A percentile compares a stretch with the other conserved stretches of the same genome.
These are phyloP conservation scores for Cichorium intybus DNA, from an alignment of 140 eudicot species.

Conservation along the genomic window DNA sequence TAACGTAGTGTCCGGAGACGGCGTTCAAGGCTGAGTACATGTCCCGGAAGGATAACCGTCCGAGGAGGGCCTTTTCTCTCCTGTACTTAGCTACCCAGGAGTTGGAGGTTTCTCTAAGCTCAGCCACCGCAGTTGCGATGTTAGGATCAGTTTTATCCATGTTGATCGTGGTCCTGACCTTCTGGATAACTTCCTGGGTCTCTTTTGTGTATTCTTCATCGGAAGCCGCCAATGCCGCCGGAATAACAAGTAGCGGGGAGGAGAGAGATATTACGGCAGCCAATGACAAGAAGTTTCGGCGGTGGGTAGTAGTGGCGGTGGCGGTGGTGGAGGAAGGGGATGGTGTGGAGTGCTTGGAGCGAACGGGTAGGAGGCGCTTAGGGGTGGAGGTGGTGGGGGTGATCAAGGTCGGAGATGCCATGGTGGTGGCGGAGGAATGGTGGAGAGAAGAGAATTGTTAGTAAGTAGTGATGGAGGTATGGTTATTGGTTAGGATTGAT, in stretches of 20 bases:
- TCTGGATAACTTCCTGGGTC: slow-evolving; percentile 72
- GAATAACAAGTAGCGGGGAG: slow-evolving; percentile 20
- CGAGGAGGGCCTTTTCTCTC: slow-evolving; percentile 75
- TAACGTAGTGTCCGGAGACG: slow-evolving; percentile 91
- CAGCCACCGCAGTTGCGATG: slow-evolving; percentile 77
- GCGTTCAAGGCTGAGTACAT: slow-evolving; percentile 95
- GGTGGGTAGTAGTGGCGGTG: slow-evolving; percentile 34
- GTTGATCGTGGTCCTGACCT: slow-evolving; percentile 60
- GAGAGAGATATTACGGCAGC: slow-evolving; percentile 35
- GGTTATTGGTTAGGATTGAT: slow-evolving; percentile 30
- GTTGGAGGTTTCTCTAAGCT: slow-evolving; percentile 73
- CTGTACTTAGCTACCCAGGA: slow-evolving; percentile 96
- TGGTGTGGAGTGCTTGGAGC: slow-evolving; percentile 44
- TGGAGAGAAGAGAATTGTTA: slow-evolving; percentile 4
- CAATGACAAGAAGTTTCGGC: slow-evolving; percentile 46
- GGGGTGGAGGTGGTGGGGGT: slow-evolving; percentile 71
- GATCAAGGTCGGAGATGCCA: slow-evolving; percentile 80
- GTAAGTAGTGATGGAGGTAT: slow-evolving; percentile 17
- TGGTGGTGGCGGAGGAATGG: slow-evolving; percentile 29
- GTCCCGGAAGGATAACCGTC: slow-evolving; percentile 80
- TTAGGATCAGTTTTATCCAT: slow-evolving; percentile 78
- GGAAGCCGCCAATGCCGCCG: slow-evolving; percentile 52
- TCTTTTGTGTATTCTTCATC: slow-evolving; percentile 87
- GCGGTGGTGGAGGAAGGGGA: slow-evolving; percentile 33
- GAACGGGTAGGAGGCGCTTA: slow-evolving; percentile 55